Evolutionary conservation across 768 basidiomycete species (phyloP), one percentile per base, ranked within the genome.

Genomic region (Mycena amicta): DNA sequence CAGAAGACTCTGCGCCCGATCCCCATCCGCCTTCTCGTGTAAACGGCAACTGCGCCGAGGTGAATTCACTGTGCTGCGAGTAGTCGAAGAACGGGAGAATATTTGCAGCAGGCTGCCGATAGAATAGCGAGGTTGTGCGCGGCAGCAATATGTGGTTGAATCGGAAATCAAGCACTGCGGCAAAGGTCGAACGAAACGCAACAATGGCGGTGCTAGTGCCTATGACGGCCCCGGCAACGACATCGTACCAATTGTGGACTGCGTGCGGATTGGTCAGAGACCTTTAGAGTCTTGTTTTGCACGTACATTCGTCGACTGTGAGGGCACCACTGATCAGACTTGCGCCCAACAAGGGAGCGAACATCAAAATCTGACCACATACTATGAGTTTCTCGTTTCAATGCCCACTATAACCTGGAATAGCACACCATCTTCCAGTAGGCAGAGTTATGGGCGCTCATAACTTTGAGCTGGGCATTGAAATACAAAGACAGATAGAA

Each of bases 391-490:
- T n/a, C n/a, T n/a, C n/a, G n/a, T n/a, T n/a, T n/a, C n/a, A n/a
- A n/a, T n/a, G n/a, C n/a, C n/a, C n/a, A n/a, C n/a, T n/a, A n/a
- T n/a, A n/a, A n/a, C n/a, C n/a, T n/a, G n/a, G n/a, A n/a, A n/a
- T n/a, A n/a, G n/a, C n/a, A n/a, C n/a, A n/a, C 71, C 79, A 83
- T 81, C 68, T 85, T 86, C 85, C 84, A 86, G 68, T 84, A 85
- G 33, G 82, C 81, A 2, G 83, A 80, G 57, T 83, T 82, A 68
- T 83, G 79, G n/a, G 83, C 82, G 27, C 79, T 72, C 70, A 83
- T 82, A 56, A 83, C 77, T 67, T 86, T 86, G 59, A 87, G 75
- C 62, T 84, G 81, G 4, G 80, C 81, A 59, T 85, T 82, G 67
- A 84, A 73, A 60, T 77, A 79, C 11, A 78, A 67, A 2, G 76